Evolutionary conservation across 2,329 filamentous ascomycete species (phyloP).

Genomic region (Graphilbum fragrans): DNA sequence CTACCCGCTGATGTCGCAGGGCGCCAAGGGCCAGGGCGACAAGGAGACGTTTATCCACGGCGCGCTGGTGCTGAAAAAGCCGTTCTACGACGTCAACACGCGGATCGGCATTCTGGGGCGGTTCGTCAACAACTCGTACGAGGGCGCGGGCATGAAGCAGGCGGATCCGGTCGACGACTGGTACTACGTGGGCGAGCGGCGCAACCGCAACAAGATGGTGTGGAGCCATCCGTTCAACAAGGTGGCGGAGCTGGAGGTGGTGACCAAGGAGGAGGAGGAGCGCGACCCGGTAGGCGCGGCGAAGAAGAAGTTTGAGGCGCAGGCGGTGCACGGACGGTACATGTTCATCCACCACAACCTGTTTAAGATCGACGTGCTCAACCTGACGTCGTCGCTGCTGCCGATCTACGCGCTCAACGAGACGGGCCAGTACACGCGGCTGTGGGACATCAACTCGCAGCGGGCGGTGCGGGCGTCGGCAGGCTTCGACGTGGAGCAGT

Average conservation of each 20-base stretch:
- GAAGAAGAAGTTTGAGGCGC: background rate
- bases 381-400: constrained; percentile 11
- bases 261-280: background rate
- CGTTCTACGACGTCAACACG: constrained; percentile 26
- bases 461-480: constrained; percentile 12
- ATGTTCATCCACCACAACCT: constrained; percentile 25
- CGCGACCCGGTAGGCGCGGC: constrained; percentile 2
- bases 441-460: constrained; percentile 16
- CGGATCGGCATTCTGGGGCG: constrained; percentile 19
- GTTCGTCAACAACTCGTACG: constrained; percentile 15
- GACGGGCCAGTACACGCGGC: constrained; percentile 12
- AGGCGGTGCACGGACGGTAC: constrained; percentile 8
- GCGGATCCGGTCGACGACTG: constrained; percentile 19
- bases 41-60: constrained; percentile 36
- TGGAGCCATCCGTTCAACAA: background rate
- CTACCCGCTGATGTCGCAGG: constrained; percentile 34
- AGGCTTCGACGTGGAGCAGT: constrained; percentile 21
- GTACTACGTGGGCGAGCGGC: constrained; percentile 3
- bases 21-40: constrained; percentile 29
- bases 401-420: constrained; percentile 12
- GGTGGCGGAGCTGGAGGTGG: constrained; percentile 1
- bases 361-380: constrained; percentile 22
- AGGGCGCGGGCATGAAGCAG: constrained; percentile 17
- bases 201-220: background rate
- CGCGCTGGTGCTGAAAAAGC: constrained; percentile 24